Base-by-base conservation (phyloP, 2,329 filamentous ascomycete genomes). In the Bimuria novae-zelandiae region DNA sequence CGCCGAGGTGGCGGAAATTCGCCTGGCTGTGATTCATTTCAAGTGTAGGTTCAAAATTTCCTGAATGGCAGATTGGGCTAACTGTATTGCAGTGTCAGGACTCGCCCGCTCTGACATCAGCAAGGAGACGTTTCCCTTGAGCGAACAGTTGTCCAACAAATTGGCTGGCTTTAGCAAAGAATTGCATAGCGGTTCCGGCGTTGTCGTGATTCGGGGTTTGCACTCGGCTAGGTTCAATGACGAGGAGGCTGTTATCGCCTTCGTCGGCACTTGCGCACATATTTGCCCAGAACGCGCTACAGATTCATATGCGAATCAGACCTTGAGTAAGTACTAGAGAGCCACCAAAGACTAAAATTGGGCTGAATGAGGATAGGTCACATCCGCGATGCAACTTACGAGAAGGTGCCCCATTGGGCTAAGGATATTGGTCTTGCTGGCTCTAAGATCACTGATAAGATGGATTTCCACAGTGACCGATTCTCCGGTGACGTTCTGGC, bases 251-350 rank as follows among this genome's bases (percentile, higher is more conserved):
- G 62, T 71, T 14, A 68, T 74, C 48, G 70, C 70, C 6, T 73
- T 72, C 42, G 69, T 57, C 7, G 71, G 71, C 11, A 39, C 73
- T 22, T 68, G 58, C 41, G 63, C 70, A 2, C 63, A 73, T 47
- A 63, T 71, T 19, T 66, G 63, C 44, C 53, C 64, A 11, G 49
- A 62, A 27, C 64, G 71, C 42, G 71, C 70, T 8, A 73, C 71
- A 3, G 71, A 74, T 52, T 68, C 69, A 5, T 73, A 71, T 49
- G 71, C 71, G 37, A 73, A 73, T 25, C 71, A 74, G 50, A 73
- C 71, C 1, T 49, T 72, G 23, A 71, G 65, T 68, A 56, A 57
- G 60, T 42, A 41, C 19, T n/a, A n/a, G n/a, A n/a, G n/a, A n/a
- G n/a, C n/a, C n/a, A n/a, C n/a, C n/a, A n/a, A n/a, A n/a, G n/a